These are phyloP conservation scores for Microdochium paspali DNA, from an alignment of 2,329 filamentous ascomycete species.

Conservation along the genomic window DNA sequence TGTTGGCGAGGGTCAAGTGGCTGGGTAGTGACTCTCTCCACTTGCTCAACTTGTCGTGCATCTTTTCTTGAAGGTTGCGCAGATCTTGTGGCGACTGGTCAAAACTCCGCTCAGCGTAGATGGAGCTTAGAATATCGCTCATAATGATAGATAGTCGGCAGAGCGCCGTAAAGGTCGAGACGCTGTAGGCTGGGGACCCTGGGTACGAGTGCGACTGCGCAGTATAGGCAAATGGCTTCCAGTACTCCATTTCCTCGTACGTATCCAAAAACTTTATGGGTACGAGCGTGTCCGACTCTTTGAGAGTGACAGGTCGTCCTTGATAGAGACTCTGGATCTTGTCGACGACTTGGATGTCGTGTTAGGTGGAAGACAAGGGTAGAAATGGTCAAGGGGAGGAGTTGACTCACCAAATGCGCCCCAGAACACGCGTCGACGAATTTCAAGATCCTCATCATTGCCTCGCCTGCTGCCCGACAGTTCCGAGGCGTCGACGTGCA, in stretches of 20 bases:
- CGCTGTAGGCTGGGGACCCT: constrained; percentile 27
- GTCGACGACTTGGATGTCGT: constrained; percentile 23
- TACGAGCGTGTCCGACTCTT: constrained; percentile 33
- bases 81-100: constrained; percentile 23
- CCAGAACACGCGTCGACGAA: constrained; percentile 52
- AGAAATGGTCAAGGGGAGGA: background rate
- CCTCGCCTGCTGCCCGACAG: constrained; percentile 29
- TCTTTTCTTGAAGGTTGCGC: constrained; percentile 20
- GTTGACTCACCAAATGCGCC: constrained; percentile 36
- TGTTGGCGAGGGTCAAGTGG: constrained; percentile 28
- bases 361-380: too few species aligned
- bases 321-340: constrained; percentile 47
- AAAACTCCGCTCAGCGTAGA: constrained; percentile 32
- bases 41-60: constrained; percentile 28
- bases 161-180: constrained; percentile 30
- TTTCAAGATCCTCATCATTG: constrained; percentile 42
- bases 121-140: constrained; percentile 32
- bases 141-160: constrained; percentile 36
- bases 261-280: constrained; percentile 36
- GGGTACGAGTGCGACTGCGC: constrained; percentile 15
- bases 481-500: constrained; percentile 38
- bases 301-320: constrained; percentile 37
- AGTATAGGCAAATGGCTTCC: constrained; percentile 32
- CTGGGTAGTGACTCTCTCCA: constrained; percentile 31
- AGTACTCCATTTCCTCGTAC: constrained; percentile 43